Conservation (phyloP, 805 yeast genomes). For the Yamadazyma phyllophila region DNA sequence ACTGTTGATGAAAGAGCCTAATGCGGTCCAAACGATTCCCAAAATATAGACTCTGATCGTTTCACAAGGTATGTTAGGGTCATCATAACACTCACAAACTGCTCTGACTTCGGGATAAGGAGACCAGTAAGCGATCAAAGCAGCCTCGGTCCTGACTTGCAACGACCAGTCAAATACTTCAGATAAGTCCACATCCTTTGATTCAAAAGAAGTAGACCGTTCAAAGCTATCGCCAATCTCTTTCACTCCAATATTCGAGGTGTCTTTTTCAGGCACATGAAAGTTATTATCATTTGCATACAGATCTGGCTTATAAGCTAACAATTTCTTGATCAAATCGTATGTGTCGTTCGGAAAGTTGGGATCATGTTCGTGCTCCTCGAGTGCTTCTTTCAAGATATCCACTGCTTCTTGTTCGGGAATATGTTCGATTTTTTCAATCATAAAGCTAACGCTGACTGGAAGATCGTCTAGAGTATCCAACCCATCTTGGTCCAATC, state of each 20-base stretch:
- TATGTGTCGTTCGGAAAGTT: conserved; percentile 35
- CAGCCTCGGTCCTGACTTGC: conserved; percentile 41
- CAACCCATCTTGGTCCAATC: conserved; percentile 27
- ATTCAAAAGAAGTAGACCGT: not conserved
- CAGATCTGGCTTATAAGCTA: not conserved
- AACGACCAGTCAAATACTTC: conserved; percentile 27
- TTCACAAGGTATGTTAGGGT: conserved; percentile 46
- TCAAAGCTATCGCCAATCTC: not conserved
- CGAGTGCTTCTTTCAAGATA: conserved; percentile 37
- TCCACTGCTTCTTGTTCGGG: conserved; percentile 37
- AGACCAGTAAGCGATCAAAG: conserved; percentile 40
- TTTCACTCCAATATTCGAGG: not conserved
- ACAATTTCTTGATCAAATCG: conserved; percentile 21
- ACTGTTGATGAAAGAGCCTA: conserved; percentile 54
- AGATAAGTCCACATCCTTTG: not conserved
- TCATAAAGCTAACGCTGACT: conserved; percentile 34
- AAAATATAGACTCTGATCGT: conserved; percentile 56
- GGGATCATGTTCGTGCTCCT: conserved; percentile 29
- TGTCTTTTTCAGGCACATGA: not conserved
- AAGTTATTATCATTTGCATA: not conserved
- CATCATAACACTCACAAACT: conserved; percentile 58
- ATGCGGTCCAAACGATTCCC: conserved; percentile 48
- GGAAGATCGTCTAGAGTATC: conserved; percentile 29
- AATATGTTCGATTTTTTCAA: conserved; percentile 36
- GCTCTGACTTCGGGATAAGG: conserved; percentile 71